These are phyloP conservation scores for Paramecium primaurelia DNA, from an alignment of 73 alveolate species.

Conservation along the genomic window DNA sequence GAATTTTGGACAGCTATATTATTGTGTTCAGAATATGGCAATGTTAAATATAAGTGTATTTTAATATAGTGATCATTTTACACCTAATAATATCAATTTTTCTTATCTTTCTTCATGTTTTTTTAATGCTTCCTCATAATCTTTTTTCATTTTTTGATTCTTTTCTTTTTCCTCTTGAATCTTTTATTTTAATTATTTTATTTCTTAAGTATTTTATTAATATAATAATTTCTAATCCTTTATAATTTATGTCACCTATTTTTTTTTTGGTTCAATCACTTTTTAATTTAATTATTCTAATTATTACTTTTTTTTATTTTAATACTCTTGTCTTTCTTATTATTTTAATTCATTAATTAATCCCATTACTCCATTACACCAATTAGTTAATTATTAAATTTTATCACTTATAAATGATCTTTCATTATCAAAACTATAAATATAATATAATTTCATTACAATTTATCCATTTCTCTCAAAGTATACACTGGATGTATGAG, in stretches of 20 bases:
- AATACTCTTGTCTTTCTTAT: not conserved
- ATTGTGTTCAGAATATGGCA: not conserved
- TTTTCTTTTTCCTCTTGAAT: not conserved
- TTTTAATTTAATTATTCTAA: not conserved
- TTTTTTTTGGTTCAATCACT: not conserved
- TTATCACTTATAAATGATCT: not conserved
- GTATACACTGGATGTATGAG: not conserved
- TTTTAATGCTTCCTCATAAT: not conserved
- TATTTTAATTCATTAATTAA: not conserved
- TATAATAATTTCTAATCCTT: not conserved
- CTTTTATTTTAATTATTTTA: not conserved
- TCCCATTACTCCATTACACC: not conserved
- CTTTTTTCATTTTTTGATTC: not conserved
- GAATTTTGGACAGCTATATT: not conserved
- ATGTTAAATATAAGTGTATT: not conserved
- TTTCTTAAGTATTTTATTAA: not conserved
- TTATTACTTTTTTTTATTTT: not conserved
- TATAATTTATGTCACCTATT: not conserved
- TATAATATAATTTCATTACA: not conserved
- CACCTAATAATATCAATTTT: not conserved
- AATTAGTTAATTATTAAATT: not conserved
- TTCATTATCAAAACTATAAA: not conserved
- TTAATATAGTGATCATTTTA: not conserved
- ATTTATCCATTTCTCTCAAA: conserved; percentile 12
- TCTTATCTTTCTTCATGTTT: not conserved